Evolutionary conservation across 805 yeast species (phyloP).

Genomic region (Lachancea dasiensis): DNA sequence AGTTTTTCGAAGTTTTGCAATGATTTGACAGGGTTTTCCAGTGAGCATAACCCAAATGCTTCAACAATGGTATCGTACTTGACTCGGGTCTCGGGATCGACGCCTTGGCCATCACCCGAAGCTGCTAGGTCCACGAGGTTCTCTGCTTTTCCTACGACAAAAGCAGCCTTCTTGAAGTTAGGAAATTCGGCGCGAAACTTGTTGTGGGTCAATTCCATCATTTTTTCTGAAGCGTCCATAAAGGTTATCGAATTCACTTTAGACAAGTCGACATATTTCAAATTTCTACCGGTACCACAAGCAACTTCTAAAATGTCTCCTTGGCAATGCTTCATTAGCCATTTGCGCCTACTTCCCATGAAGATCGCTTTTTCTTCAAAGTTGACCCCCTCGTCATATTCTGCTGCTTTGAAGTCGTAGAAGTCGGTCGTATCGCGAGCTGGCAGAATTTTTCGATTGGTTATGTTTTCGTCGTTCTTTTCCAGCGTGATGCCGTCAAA

Average conservation of each 20-base stretch:
- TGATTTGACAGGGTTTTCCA: conserved; percentile 84
- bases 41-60: conserved; percentile 94
- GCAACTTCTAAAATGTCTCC: conserved; percentile 95
- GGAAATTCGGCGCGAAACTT: conserved; percentile 70
- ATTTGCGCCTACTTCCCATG: conserved; percentile 58
- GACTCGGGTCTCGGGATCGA: conserved; percentile 31
- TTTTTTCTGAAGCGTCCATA: conserved; percentile 74
- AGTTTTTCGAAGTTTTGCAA: conserved; percentile 64
- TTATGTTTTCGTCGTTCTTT: conserved; percentile 27
- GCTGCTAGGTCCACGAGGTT: conserved; percentile 57
- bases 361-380: conserved; percentile 41
- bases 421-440: conserved; percentile 77
- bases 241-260: conserved; percentile 70
- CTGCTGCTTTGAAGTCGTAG: conserved; percentile 70
- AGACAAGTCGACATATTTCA: conserved; percentile 61
- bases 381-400: conserved; percentile 75
- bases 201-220: conserved; percentile 75
- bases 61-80: conserved; percentile 89
- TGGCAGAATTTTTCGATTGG: conserved; percentile 45
- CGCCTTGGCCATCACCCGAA: conserved; percentile 19
- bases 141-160: conserved; percentile 87
- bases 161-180: conserved; percentile 64
- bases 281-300: conserved; percentile 93
- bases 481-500: conserved; percentile 31
- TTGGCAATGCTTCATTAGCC: conserved; percentile 67